Percentiles rank a stretch among this genome's conserved stretches.
phyloP scores from a whole-genome alignment of 2,329 filamentous ascomycete genomes.

The Trichophyton schoenleinii region DNA sequence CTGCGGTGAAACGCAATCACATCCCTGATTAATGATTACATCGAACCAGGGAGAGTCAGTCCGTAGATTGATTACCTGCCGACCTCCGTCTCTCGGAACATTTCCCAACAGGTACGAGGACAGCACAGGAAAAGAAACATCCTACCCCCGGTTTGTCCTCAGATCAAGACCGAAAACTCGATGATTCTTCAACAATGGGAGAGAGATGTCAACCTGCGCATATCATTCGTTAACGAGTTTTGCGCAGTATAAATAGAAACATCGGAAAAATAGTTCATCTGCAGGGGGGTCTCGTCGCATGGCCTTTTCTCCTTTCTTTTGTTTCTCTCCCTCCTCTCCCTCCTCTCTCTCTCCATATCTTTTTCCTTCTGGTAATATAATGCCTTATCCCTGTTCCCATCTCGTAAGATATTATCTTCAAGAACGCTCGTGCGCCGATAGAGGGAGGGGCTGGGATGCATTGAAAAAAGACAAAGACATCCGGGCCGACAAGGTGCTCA shows the following conservation, averaged over 20 bases:
- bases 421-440: neutral
- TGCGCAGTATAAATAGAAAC: neutral
- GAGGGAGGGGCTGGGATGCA: neutral
- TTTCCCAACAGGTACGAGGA: neutral
- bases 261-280: neutral
- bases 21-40: neutral
- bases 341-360: neutral
- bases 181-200: neutral
- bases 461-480: neutral
- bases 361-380: neutral
- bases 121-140: neutral
- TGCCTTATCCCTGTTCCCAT: neutral
- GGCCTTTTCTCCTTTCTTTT: neutral
- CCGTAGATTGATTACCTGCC: neutral
- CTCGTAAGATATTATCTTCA: neutral
- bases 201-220: neutral
- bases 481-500: neutral
- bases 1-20: neutral
- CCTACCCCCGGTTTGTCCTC: neutral
- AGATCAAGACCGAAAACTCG: neutral
- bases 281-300: neutral
- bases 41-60: no score
- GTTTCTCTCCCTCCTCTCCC: neutral
- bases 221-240: neutral
- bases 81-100: neutral